Conservation (phyloP, 768 basidiomycete species). For the Lanmaoa pseudosensibilis region DNA sequence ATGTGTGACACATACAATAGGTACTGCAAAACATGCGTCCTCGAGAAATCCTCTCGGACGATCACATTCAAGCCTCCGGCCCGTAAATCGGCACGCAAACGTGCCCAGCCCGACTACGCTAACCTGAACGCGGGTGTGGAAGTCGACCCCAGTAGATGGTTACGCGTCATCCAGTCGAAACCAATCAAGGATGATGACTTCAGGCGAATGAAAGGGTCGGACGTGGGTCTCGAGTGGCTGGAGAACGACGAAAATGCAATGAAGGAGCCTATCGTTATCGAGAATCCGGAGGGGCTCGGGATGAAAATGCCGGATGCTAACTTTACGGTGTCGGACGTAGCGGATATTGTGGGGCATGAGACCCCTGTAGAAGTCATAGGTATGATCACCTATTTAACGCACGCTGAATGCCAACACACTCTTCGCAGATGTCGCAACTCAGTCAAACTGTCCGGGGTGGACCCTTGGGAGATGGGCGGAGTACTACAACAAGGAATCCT, state of each 20-base stretch:
- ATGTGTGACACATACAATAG: slow-evolving; percentile 38
- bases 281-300: slow-evolving; percentile 75
- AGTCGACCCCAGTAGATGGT: slow-evolving; percentile 63
- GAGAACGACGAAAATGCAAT: slow-evolving; percentile 69
- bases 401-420: slow-evolving; percentile 1
- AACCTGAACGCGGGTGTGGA: slow-evolving; percentile 66
- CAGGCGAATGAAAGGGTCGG: slow-evolving; percentile 61
- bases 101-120: slow-evolving; percentile 74
- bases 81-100: slow-evolving; percentile 79
- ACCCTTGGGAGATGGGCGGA: slow-evolving; percentile 88
- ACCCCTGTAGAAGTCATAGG: slow-evolving; percentile 90
- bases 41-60: slow-evolving; percentile 55
- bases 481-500: slow-evolving; percentile 71
- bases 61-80: slow-evolving; percentile 78
- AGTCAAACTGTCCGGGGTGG: slow-evolving; percentile 86
- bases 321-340: slow-evolving; percentile 80
- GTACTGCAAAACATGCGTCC: slow-evolving; percentile 69
- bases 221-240: slow-evolving; percentile 75
- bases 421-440: slow-evolving; percentile 76
- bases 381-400: slow-evolving; percentile 33
- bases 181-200: slow-evolving; percentile 62
- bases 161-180: slow-evolving; percentile 68
- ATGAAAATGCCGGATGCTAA: slow-evolving; percentile 81
- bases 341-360: slow-evolving; percentile 73
- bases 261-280: slow-evolving; percentile 82